Conservation (phyloP, 2,329 filamentous ascomycete species). For the Plenodomus lindquistii region DNA sequence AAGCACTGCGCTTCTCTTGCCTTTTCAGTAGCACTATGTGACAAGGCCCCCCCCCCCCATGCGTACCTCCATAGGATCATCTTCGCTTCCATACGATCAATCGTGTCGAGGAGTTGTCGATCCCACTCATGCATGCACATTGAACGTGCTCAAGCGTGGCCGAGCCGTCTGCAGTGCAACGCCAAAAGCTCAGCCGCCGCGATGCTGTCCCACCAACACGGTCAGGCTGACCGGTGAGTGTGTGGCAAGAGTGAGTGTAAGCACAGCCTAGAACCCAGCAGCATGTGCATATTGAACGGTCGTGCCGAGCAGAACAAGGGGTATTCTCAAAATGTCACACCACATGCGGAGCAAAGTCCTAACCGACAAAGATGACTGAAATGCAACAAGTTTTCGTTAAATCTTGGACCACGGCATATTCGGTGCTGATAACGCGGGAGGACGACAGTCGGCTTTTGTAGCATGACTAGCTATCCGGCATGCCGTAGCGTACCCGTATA, state of each 20-base stretch:
- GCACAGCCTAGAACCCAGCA: conserved; percentile 11
- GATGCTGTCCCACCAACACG: not conserved
- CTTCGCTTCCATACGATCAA: not conserved
- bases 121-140: not conserved
- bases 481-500: conserved; percentile 7
- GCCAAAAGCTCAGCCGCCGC: not conserved
- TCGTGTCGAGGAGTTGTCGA: not conserved
- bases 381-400: not conserved
- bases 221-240: not conserved
- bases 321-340: not conserved
- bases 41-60: no score
- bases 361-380: not conserved
- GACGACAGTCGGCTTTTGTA: not conserved
- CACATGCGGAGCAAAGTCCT: not conserved
- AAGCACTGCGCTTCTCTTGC: no score
- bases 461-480: not conserved
- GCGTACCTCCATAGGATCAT: not conserved
- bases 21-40: no score
- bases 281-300: conserved; percentile 16
- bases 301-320: not conserved
- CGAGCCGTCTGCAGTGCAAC: not conserved
- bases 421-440: not conserved
- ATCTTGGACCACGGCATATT: not conserved
- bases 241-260: conserved; percentile 1
- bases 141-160: not conserved